Percentiles rank a stretch among this genome's conserved stretches.
Evolutionary conservation across 1,284 basidiomycete species (phyloP).

Genomic region (Takashimella koratensis): DNA sequence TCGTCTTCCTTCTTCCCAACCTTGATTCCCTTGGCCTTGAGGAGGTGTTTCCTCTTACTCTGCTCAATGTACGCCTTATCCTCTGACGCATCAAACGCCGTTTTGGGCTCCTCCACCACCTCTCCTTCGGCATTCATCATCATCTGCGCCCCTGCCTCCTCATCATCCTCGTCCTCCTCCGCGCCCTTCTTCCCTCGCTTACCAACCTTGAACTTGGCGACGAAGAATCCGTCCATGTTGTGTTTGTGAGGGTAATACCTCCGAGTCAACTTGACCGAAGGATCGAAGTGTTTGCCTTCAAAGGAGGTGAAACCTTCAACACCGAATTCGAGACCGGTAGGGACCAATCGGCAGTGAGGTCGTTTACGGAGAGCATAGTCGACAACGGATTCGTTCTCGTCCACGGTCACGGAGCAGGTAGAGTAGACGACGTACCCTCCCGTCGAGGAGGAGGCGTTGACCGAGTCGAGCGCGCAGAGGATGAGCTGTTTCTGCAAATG

Average conservation of each 20-base stretch:
- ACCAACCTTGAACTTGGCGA: conserved; percentile 95
- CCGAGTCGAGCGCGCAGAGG: conserved; percentile 95
- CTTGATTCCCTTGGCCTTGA: conserved; percentile 53
- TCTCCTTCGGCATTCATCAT: conserved; percentile 10
- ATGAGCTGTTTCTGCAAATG: conserved; percentile 99
- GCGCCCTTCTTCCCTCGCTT: conserved; percentile 60
- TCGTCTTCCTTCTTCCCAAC: conserved; percentile 34
- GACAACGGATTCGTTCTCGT: conserved; percentile 97
- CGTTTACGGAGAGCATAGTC: conserved; percentile 97
- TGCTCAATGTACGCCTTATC: conserved; percentile 48
- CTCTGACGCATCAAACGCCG: conserved; percentile 47
- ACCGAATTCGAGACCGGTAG: conserved; percentile 90
- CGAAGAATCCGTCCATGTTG: conserved; percentile 93
- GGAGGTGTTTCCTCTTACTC: conserved; percentile 47
- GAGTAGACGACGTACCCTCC: conserved; percentile 97
- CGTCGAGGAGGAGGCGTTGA: conserved; percentile 80
- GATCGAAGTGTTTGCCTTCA: conserved; percentile 82
- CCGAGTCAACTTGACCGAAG: conserved; percentile 79
- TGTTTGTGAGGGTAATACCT: conserved; percentile 50
- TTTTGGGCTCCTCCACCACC: conserved; percentile 14
- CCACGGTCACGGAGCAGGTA: conserved; percentile 96
- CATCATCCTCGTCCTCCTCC: conserved; percentile 49
- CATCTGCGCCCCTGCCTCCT: conserved; percentile 41
- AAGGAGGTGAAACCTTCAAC: conserved; percentile 85
- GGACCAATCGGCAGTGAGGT: conserved; percentile 90